Evolutionary conservation across 2,329 filamentous ascomycete genomes (phyloP), one percentile per base, ranked within the genome.

Genomic region (Ilyonectria destructans): DNA sequence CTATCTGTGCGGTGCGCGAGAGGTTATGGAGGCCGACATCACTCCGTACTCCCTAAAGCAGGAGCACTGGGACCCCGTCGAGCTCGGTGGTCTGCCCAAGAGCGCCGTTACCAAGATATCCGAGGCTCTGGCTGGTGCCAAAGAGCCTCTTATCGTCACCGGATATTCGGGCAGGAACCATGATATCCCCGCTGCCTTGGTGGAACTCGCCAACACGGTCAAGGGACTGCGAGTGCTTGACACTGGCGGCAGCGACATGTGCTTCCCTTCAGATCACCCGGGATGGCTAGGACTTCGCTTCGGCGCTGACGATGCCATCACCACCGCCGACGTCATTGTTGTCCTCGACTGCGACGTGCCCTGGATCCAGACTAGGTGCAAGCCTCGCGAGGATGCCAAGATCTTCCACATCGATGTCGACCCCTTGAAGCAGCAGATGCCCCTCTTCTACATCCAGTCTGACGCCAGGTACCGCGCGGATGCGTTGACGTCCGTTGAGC

Each of bases 331-430:
- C 78, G 89, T 94, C 12, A 97, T 98, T 67, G 73, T 98, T 1
- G 91, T 97, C 2, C 78, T 97, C 26, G 93, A 98, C 80, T 97
- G 94, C 71, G 95, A 98, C 77, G 94, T 97, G 0, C 95, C 95
- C 0, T 98, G 95, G 94, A 95, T 98, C 62, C 91, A 92, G n/a
- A 96, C 94, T 0, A 89, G 90, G 17, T 90, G 88, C 79, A 85
- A 84, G 70, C 90, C 90, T 0, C 79, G 79, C 1, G 79, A 82
- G 2, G 83, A 85, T 17, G 86, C 87, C 21, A 85, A 83, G 69
- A 82, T 92, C 62, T 91, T 88, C 80, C 90, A 92, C 74, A 85
- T 92, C 49, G 90, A 92, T 71, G 84, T 90, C 55, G 90, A 92
- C 71, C 89, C 90, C 1, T 80, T 92, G 26, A 92, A 92, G 82